Evolutionary conservation across 495 filamentous ascomycete species (phyloP).

Genomic region (Durotheca rogersii): DNA sequence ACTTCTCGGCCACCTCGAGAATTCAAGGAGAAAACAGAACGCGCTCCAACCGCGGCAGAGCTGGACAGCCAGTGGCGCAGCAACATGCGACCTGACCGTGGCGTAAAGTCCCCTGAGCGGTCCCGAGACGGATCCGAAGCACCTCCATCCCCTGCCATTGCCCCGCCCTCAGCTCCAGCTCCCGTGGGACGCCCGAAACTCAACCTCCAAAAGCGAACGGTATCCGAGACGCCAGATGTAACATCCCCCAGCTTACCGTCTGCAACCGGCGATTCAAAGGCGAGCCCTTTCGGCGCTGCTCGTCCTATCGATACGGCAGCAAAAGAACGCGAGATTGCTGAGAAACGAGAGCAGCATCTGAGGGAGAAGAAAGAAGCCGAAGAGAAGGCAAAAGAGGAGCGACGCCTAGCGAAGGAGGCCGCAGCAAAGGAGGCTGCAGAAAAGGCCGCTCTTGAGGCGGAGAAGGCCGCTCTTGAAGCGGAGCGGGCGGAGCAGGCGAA

Average conservation of each 20-base stretch:
- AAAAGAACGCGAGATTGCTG: conserved; percentile 84
- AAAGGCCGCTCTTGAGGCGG: conserved; percentile 54
- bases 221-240: conserved; percentile 66
- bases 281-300: conserved; percentile 90
- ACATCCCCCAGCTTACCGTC: conserved; percentile 49
- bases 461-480: conserved; percentile 48
- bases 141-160: conserved; percentile 63
- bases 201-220: conserved; percentile 84
- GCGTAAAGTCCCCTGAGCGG: conserved; percentile 46
- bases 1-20: conserved; percentile 82
- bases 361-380: conserved; percentile 86
- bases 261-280: conserved; percentile 63
- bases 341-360: conserved; percentile 70
- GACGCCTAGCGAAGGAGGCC: conserved; percentile 63
- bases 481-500: conserved; percentile 43
- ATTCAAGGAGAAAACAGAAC: conserved; percentile 72
- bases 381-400: conserved; percentile 79
- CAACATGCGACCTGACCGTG: conserved; percentile 74
- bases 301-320: conserved; percentile 86
- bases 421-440: conserved; percentile 60
- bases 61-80: conserved; percentile 83
- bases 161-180: conserved; percentile 49
- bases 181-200: conserved; percentile 68
- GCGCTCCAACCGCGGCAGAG: conserved; percentile 78
- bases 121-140: conserved; percentile 62